These are phyloP conservation scores for Maudiozyma turicensis DNA, from an alignment of 805 yeast species.

Conservation along the genomic window DNA sequence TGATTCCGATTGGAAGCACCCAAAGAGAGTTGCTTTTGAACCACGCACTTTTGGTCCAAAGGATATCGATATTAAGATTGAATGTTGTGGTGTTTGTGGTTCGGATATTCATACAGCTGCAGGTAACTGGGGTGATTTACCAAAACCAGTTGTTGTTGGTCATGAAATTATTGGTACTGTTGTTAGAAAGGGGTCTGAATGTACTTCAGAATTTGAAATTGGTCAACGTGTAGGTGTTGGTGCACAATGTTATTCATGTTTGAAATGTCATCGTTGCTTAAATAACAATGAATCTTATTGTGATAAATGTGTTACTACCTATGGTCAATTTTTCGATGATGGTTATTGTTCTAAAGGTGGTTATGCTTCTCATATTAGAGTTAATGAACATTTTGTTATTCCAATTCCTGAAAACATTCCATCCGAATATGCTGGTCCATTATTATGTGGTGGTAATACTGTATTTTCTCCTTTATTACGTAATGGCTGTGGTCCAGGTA, in stretches of 20 bases:
- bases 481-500: conserved; percentile 41
- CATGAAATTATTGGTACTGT: conserved; percentile 60
- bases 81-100: conserved; percentile 62
- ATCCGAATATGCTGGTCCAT: conserved; percentile 55
- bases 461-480: conserved; percentile 58
- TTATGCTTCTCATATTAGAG: conserved; percentile 54
- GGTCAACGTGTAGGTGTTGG: conserved; percentile 81
- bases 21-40: conserved; percentile 39
- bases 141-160: conserved; percentile 43
- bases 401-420: conserved; percentile 50
- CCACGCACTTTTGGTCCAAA: conserved; percentile 37
- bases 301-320: conserved; percentile 39
- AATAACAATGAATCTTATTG: conserved; percentile 51
- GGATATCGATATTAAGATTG: conserved; percentile 50
- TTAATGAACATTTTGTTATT: conserved; percentile 53
- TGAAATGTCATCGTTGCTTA: conserved; percentile 51
- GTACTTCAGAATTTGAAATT: conserved; percentile 36
- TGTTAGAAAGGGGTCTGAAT: conserved; percentile 47
- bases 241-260: conserved; percentile 56
- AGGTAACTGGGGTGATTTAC: conserved; percentile 17
- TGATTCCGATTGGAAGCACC: conserved; percentile 45
- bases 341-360: conserved; percentile 53
- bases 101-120: conserved; percentile 34
- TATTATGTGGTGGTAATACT: conserved; percentile 73
- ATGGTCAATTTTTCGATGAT: conserved; percentile 34